Evolutionary conservation across 441 rosid genomes (phyloP).

Genomic region (Croton laevigatus): DNA sequence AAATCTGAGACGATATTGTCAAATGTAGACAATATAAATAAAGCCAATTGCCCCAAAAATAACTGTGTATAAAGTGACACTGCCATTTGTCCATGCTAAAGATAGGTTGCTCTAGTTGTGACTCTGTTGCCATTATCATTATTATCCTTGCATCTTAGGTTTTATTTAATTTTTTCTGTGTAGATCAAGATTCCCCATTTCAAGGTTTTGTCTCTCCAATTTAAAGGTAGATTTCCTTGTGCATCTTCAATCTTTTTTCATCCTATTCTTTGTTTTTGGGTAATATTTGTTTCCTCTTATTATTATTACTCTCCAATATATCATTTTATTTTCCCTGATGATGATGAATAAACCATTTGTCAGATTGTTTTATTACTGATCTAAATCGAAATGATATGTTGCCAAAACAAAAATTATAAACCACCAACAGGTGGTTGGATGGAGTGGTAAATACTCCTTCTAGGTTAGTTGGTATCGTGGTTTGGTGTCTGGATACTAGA

Average conservation of each 20-base stretch:
- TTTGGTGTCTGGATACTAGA: too few relatives aligned
- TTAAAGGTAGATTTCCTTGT: slow-evolving; percentile 2
- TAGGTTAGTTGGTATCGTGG: too few relatives aligned
- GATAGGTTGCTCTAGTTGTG: neutral
- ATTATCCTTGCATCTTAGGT: neutral
- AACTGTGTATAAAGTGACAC: neutral
- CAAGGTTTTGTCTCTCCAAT: neutral
- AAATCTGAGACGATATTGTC: neutral
- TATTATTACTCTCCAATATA: neutral
- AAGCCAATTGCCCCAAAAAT: neutral
- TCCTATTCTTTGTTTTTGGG: neutral
- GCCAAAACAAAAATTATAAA: too few relatives aligned
- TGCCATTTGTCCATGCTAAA: slow-evolving; percentile 15
- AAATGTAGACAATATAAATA: neutral
- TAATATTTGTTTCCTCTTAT: too few relatives aligned
- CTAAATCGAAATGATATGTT: too few relatives aligned
- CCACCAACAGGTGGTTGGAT: too few relatives aligned
- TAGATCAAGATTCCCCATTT: neutral
- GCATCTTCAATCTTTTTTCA: neutral
- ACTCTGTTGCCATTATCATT: neutral
- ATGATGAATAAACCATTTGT: neutral
- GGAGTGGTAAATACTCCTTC: too few relatives aligned
- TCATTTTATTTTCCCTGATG: neutral
- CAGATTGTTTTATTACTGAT: neutral
- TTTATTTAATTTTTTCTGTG: neutral